Base-by-base conservation (phyloP, 2,329 filamentous ascomycete species). In the Sarocladiaceae sp. region DNA sequence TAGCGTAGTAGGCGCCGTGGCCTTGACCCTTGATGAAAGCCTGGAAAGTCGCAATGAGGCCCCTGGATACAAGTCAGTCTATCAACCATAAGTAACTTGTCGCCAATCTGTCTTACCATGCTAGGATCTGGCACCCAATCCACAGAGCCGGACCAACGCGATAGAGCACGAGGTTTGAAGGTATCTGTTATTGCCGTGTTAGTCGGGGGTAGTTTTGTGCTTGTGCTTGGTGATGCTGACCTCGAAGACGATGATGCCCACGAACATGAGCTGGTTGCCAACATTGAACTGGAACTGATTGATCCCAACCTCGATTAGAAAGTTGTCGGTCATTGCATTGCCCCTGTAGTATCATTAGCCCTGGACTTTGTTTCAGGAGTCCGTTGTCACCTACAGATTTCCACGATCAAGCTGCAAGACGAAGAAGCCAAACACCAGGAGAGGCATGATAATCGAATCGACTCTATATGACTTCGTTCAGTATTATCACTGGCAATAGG, bases 81-180 rank as follows among this genome's bases (percentile, higher is more conserved):
- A 29, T 29, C 26, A 29, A 29, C 13, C 26, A 7, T 29, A 9
- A 15, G 16, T 12, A 33, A 15, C 13, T 33, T 15, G 5, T 33
- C 26, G 13, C 9, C 26, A 9, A 29, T 13, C 26, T 29, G 13
- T 29, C 26, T 9, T 20, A 35, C 33, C 33, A 35, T 13, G 33
- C 33, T 19, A 35, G 5, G 13, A 35, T 20, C 33, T 35, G 33
- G 15, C 10, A 19, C 6, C 33, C 33, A 4, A 73, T 60, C 69
- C 69, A 73, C n/a, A 62, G 55, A 4, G 61, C 61, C 2, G 69
- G 68, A 3, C 69, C 69, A 21, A 73, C 55, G 3, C 62, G 58
- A 45, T 72, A 68, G 12, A 72, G 52, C n/a, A 71, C 58, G 9
- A 73, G 61, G 50, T 73, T 73, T 18, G 67, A 69, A 0, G 69